These are phyloP conservation scores for Akanthomyces muscarius DNA, from an alignment of 2,329 filamentous ascomycete genomes.

Conservation along the genomic window DNA sequence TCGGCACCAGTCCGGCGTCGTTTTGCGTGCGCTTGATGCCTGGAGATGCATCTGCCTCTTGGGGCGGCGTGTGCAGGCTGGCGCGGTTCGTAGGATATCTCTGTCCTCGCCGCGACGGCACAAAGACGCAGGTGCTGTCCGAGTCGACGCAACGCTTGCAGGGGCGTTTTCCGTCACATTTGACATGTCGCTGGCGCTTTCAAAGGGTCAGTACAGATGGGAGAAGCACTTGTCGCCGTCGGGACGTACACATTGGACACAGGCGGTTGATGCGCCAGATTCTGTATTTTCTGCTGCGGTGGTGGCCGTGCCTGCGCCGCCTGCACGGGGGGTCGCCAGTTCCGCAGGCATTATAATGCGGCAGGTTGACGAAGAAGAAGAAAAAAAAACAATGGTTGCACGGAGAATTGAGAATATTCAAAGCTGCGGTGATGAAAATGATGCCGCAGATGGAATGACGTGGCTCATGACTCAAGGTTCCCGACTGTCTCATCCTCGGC, in stretches of 20 bases:
- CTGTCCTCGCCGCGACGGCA: constrained; percentile 7
- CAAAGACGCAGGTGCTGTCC: constrained; percentile 7
- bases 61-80: background rate
- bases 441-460: background rate
- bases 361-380: background rate
- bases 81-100: background rate
- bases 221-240: too few relatives aligned
- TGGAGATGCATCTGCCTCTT: background rate
- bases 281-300: background rate
- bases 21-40: background rate
- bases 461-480: background rate
- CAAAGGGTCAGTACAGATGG: background rate
- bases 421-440: background rate
- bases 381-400: too few relatives aligned
- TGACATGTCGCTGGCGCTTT: constrained; percentile 9
- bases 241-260: background rate
- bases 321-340: background rate
- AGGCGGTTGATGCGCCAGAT: background rate
- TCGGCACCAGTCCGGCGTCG: background rate
- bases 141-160: constrained; percentile 6
- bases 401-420: background rate
- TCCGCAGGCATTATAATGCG: background rate
- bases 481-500: background rate
- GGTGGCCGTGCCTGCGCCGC: background rate
- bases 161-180: constrained; percentile 4